Base-by-base conservation (phyloP, 75 land plant species). In the Gnetum montanum region DNA sequence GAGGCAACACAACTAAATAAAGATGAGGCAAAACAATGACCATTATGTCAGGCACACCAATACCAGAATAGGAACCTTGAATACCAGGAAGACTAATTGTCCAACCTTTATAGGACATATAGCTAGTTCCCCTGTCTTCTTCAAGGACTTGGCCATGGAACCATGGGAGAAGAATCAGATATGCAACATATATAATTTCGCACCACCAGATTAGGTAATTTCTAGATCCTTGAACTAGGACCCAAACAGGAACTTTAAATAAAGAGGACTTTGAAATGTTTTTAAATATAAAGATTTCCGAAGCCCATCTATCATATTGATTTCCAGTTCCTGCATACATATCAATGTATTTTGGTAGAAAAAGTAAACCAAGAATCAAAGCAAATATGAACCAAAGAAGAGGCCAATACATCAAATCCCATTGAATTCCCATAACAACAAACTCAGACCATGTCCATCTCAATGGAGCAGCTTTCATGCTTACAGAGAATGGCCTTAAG, bases 81-180 rank as follows among this genome's bases (percentile, higher is more conserved):
- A 29, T 25, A 8, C 43, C 43, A n/a, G 33, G 44, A 68, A 43
- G 6, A 16, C 49, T 60, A 2, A 84, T 59, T 2, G 68, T 65
- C 99, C 99, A 95, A 27, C 99, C 99, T 43, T 48, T 61, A 34
- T 70, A 61, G n/a, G 85, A 79, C 96, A 90, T 73, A 60, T 69
- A 76, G 26, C 73, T 78, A 41, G 67, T 26, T 49, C 61, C 62
- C 12, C 54, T 68, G 33, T 68, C 71, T 31, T 78, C 88, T 38
- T 71, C 76, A 46, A 81, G 80, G 46, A 78, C 71, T 37, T 76
- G 69, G 16, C 99, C 92, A 52, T 33, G 64, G 28, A 86, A 81
- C 99, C 99, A 95, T 11, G 96, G 96, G 25, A 77, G 78, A 8
- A 78, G 58, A n/a, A 72, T 43, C 54, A 95, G 62, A 49, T 71